These are phyloP conservation scores for Orbilia oligospora DNA, from an alignment of 2,329 filamentous ascomycete genomes.

Conservation along the genomic window DNA sequence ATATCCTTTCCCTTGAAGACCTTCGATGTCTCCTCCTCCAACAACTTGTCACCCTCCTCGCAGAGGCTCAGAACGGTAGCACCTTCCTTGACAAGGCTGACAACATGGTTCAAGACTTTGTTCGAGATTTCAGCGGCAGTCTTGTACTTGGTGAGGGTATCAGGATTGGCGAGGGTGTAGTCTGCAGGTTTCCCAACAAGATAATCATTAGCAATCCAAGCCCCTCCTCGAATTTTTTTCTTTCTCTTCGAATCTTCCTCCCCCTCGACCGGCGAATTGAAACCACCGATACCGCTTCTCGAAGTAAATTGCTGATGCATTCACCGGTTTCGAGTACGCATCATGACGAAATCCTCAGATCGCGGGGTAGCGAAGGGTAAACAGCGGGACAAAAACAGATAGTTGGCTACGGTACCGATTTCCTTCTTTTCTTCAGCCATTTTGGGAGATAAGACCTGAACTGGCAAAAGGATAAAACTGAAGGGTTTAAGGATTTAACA, in stretches of 20 bases:
- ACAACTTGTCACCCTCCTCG: slow-evolving; percentile 93
- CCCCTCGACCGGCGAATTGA: not conserved
- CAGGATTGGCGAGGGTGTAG: slow-evolving; percentile 89
- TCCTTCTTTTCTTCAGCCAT: slow-evolving; percentile 60
- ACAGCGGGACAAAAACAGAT: slow-evolving; percentile 26
- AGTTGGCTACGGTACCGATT: slow-evolving; percentile 52
- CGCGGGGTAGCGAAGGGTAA: slow-evolving; percentile 58
- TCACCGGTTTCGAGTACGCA: slow-evolving; percentile 53
- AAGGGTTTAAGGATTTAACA: not conserved
- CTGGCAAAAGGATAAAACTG: not conserved
- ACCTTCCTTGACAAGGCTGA: slow-evolving; percentile 73
- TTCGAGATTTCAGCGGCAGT: slow-evolving; percentile 94
- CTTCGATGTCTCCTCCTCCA: slow-evolving; percentile 93
- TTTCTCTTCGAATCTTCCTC: not conserved
- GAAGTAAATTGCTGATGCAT: slow-evolving; percentile 35
- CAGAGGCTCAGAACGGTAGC: slow-evolving; percentile 91
- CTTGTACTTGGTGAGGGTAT: slow-evolving; percentile 99
- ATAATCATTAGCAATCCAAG: slow-evolving; percentile 39
- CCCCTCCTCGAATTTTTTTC: not conserved
- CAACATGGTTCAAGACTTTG: slow-evolving; percentile 88
- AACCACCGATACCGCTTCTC: slow-evolving; percentile 27
- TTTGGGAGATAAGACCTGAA: slow-evolving; percentile 27
- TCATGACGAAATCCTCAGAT: slow-evolving; percentile 64
- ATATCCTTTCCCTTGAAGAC: slow-evolving; percentile 99
- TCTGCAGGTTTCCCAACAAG: slow-evolving; percentile 71